phyloP scores from a whole-genome alignment of 192 early-diverging fungal genomes.

The Lobosporangium transversale region DNA sequence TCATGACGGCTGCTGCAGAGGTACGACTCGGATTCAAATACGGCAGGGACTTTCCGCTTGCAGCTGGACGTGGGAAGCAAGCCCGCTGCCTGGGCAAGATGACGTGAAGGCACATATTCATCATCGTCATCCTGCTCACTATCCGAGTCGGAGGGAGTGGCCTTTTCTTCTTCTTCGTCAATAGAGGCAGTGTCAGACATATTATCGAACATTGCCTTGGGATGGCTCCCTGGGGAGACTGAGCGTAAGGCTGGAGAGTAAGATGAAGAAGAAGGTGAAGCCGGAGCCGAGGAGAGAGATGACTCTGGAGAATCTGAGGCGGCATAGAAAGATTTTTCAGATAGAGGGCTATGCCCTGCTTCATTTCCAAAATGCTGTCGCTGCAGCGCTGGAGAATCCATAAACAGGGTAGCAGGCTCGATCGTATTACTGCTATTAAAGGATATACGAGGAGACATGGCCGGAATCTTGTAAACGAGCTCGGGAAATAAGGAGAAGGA shows the following conservation, averaged over 20 bases:
- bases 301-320: not conserved
- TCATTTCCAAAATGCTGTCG: not conserved
- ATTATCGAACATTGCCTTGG: not conserved
- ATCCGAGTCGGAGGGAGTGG: not conserved
- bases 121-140: slow-evolving; percentile 10
- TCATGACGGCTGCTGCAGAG: too few species aligned
- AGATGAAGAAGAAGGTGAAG: not conserved
- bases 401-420: slow-evolving; percentile 19
- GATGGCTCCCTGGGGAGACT: too few species aligned
- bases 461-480: not conserved
- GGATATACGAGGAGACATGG: too few species aligned
- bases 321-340: too few species aligned
- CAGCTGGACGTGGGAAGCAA: not conserved
- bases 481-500: slow-evolving; percentile 20
- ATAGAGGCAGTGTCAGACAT: not conserved
- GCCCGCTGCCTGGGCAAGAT: slow-evolving; percentile 13
- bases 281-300: not conserved
- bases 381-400: slow-evolving; percentile 1
- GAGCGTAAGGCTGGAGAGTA: not conserved
- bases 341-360: not conserved
- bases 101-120: slow-evolving; percentile 17
- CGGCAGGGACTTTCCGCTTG: slow-evolving; percentile 19
- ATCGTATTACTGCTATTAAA: slow-evolving; percentile 8
- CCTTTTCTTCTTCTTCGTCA: slow-evolving; percentile 3
- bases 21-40: slow-evolving; percentile 2